Base-by-base conservation (phyloP, 345 rosid species). In the Citrus maxima region DNA sequence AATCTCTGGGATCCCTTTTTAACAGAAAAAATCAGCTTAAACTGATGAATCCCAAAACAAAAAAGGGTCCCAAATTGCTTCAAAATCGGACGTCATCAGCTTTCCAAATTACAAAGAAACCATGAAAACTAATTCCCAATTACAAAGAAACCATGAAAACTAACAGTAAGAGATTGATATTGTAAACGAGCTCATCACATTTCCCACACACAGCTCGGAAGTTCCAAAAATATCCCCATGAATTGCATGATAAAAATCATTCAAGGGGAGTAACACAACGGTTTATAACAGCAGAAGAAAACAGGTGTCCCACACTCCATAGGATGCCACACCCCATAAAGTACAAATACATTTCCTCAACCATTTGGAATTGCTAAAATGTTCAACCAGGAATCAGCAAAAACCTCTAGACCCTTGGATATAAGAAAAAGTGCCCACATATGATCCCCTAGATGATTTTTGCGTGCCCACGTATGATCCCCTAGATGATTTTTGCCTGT, bases 241-340 rank as follows among this genome's bases (percentile, higher is more conserved):
- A 84, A 84, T 82, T 83, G 90, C 80, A 79, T 79, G 69, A 81
- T 78, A 83, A 85, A 86, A 86, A 76, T 83, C 81, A 83, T 72
- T 83, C 87, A 83, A 80, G 87, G 72, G 84, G 82, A 59, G 42
- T 35, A 74, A 73, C 49, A 76, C 71, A 27, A 64, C 55, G 21
- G 60, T 59, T 30, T 42, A 25, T 12, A 78, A 24, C 66, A 54
- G 55, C 72, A 60, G 77, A 60, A 64, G 37, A 14, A 77, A 19
- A 25, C 3, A 67, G 42, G 5, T 6, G 74, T 62, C 59, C 71
- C 78, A 73, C 72, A 75, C 78, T 51, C 60, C 51, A 75, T 75
- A 61, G 21, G 74, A 84, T 68, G 75, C 70, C 65, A 82, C 73
- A 79, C 69, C 54, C 24, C 25, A 75, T 82, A 71, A 58, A 66